Percentiles rank a stretch among this genome's conserved stretches.
These are phyloP conservation scores for Hyaloscypha finlandica DNA, from an alignment of 495 filamentous ascomycete species.

Conservation along the genomic window DNA sequence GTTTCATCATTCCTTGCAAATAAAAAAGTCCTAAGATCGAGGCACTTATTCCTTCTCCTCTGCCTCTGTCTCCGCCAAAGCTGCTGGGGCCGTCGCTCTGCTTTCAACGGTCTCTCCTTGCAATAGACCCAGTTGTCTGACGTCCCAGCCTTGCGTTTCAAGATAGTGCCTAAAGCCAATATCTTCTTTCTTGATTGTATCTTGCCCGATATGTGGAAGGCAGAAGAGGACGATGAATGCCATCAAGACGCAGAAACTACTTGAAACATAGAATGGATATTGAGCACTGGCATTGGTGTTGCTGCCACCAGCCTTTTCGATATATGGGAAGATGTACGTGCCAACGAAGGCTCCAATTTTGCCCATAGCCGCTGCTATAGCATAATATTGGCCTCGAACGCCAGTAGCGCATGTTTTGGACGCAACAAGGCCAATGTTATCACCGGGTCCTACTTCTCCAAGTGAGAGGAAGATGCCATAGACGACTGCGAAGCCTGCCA, in stretches of 20 bases:
- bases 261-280: constrained; percentile 78
- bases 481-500: constrained; percentile 78
- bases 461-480: constrained; percentile 79
- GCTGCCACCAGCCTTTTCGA: constrained; percentile 63
- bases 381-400: constrained; percentile 90
- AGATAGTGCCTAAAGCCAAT: constrained; percentile 69
- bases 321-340: constrained; percentile 75
- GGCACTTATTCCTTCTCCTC: not conserved
- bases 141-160: constrained; percentile 69
- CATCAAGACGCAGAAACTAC: constrained; percentile 62
- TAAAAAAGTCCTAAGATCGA: not conserved
- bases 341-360: constrained; percentile 94
- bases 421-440: constrained; percentile 88
- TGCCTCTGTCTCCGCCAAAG: not conserved
- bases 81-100: not conserved
- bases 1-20: not conserved
- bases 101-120: constrained; percentile 28
- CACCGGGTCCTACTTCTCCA: constrained; percentile 84
- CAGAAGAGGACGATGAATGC: constrained; percentile 58
- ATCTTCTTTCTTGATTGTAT: constrained; percentile 73
- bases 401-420: constrained; percentile 87
- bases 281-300: constrained; percentile 60
- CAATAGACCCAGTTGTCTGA: constrained; percentile 59
- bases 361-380: constrained; percentile 78
- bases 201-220: constrained; percentile 69